Conservation (phyloP, 768 basidiomycete genomes). For the Omphalotus guepiniiformis region DNA sequence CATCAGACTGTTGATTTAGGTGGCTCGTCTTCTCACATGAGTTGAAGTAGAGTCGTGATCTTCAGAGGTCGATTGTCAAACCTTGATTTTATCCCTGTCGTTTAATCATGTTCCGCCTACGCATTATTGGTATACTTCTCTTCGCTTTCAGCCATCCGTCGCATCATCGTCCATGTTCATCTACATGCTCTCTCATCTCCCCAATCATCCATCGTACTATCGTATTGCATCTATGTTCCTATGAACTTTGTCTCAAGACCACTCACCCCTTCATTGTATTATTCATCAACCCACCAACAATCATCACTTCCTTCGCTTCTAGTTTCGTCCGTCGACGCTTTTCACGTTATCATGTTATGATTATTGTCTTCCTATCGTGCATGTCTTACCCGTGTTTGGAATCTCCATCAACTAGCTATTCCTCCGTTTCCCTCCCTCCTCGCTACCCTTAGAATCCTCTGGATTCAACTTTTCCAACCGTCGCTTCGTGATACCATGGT, state of each 20-base stretch:
- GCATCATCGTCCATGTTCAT: background rate
- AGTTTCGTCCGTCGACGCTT: background rate
- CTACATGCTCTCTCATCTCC: background rate
- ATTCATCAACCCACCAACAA: background rate
- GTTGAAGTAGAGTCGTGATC: too few species aligned
- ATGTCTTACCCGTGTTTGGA: background rate
- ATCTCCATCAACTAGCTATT: constrained; percentile 2
- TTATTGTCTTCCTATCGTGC: constrained; percentile 7
- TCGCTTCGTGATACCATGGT: too few species aligned
- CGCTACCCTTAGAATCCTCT: background rate
- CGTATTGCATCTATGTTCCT: constrained; percentile 4
- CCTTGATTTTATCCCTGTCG: background rate
- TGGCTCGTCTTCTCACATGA: background rate
- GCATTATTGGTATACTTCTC: background rate
- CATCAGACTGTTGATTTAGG: background rate
- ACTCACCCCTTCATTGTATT: background rate
- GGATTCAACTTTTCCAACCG: too few species aligned
- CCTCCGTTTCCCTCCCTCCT: background rate
- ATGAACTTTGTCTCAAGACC: constrained; percentile 1
- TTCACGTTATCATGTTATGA: background rate
- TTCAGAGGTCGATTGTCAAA: background rate
- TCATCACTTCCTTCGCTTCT: background rate
- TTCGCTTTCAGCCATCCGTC: too few species aligned
- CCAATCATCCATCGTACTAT: background rate
- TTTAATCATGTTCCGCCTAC: constrained; percentile 1